Evolutionary conservation across 805 yeast genomes (phyloP).

Genomic region (Trichomonascus vanleenenianus): DNA sequence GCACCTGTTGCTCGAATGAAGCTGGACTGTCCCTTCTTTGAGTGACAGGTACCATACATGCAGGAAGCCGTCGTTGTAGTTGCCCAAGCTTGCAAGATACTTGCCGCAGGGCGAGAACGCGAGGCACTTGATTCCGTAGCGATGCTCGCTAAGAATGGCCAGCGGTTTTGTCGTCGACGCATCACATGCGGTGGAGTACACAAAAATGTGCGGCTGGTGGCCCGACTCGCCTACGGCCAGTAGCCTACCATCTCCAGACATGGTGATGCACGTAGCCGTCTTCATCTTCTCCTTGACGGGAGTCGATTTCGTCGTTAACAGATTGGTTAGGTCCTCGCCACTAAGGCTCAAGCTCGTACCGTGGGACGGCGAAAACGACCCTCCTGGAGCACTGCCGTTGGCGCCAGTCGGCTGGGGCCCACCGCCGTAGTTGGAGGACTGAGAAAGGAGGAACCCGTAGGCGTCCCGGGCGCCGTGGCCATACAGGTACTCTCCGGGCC

Average conservation of each 20-base stretch:
- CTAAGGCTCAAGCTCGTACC: conserved; percentile 3
- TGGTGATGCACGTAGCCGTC: conserved; percentile 47
- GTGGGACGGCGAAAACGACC: no score
- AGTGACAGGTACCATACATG: conserved; percentile 47
- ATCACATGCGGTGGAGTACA: conserved; percentile 47
- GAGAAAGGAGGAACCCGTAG: neutral
- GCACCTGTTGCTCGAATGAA: conserved; percentile 53
- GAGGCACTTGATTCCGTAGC: conserved; percentile 51
- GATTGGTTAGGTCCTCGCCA: conserved; percentile 2
- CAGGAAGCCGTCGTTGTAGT: conserved; percentile 61
- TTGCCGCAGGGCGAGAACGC: conserved; percentile 53
- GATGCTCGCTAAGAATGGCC: conserved; percentile 51
- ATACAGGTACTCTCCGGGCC: neutral
- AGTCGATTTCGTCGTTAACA: conserved; percentile 15
- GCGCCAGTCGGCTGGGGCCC: neutral
- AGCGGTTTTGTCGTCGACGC: conserved; percentile 43
- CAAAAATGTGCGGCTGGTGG: conserved; percentile 54
- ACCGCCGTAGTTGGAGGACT: neutral
- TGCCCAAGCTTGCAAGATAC: conserved; percentile 52
- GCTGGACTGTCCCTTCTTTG: conserved; percentile 25
- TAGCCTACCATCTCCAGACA: conserved; percentile 45
- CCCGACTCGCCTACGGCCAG: conserved; percentile 70
- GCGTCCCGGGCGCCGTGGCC: neutral
- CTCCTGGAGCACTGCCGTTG: no score
- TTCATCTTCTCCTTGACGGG: conserved; percentile 36